phyloP scores from a whole-genome alignment of 106 monocot species.

The Dendrobium nobile region DNA sequence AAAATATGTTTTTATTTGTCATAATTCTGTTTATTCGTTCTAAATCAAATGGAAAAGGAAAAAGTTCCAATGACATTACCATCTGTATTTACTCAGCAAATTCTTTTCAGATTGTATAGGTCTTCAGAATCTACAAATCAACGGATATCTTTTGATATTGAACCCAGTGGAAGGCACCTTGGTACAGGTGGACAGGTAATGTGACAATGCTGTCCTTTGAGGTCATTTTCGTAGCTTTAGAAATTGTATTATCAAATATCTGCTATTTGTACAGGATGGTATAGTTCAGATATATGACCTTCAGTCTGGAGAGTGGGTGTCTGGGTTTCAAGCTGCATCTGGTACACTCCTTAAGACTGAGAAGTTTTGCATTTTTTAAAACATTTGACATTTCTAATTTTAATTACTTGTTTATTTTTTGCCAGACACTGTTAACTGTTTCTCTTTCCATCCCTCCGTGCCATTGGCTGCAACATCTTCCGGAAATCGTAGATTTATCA shows the following conservation, averaged over 20 bases:
- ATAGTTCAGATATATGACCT: slow-evolving; percentile 92
- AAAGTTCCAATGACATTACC: background rate
- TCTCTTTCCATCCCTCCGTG: slow-evolving; percentile 76
- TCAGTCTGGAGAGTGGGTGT: slow-evolving; percentile 76
- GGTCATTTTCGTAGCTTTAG: background rate
- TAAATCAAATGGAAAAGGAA: background rate
- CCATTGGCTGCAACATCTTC: slow-evolving; percentile 80
- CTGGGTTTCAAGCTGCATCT: slow-evolving; percentile 74
- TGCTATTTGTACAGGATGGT: slow-evolving; percentile 55
- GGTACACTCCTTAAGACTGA: slow-evolving; percentile 29
- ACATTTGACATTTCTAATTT: background rate
- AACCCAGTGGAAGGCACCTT: slow-evolving; percentile 86
- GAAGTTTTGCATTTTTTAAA: background rate
- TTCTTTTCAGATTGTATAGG: slow-evolving; percentile 63
- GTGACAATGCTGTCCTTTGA: background rate
- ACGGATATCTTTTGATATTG: slow-evolving; percentile 93
- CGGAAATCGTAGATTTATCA: slow-evolving; percentile 65
- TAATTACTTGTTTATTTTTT: slow-evolving; percentile 5
- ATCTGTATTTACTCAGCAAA: background rate
- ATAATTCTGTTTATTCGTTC: background rate
- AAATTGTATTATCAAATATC: background rate
- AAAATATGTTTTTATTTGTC: background rate
- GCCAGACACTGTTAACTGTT: slow-evolving; percentile 86
- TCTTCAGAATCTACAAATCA: slow-evolving; percentile 92
- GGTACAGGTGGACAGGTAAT: slow-evolving; percentile 89